Evolutionary conservation across 805 yeast species (phyloP).

Genomic region (Ogataea pilisensis): DNA sequence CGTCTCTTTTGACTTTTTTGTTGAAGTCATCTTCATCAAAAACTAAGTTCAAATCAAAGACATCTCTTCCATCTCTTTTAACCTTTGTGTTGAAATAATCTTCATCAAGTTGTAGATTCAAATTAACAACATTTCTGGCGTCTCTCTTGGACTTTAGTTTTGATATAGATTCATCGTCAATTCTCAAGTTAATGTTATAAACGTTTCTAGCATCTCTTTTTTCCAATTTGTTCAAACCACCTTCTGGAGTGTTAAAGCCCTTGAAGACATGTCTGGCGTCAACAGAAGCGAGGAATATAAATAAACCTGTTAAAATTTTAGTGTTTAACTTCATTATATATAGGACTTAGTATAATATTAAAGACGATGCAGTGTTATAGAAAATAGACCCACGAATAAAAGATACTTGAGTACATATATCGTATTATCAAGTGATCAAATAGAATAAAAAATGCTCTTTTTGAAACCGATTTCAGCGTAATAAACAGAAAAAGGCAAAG

Average conservation of each 20-base stretch:
- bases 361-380: too few relatives aligned
- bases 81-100: slow-evolving; percentile 5
- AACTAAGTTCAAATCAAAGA: slow-evolving; percentile 1
- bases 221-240: not conserved
- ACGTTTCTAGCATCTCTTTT: too few relatives aligned
- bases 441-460: too few relatives aligned
- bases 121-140: slow-evolving; percentile 18
- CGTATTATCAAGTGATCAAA: not conserved
- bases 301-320: not conserved
- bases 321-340: not conserved
- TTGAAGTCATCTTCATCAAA: slow-evolving; percentile 2
- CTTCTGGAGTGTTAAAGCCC: not conserved
- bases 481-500: not conserved
- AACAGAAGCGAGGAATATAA: not conserved
- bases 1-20: slow-evolving; percentile 24
- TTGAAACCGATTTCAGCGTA: not conserved
- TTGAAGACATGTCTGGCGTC: not conserved
- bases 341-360: too few relatives aligned
- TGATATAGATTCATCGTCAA: too few relatives aligned
- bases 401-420: too few relatives aligned
- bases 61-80: slow-evolving; percentile 7
- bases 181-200: too few relatives aligned
- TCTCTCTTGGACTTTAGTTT: not conserved
- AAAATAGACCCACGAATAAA: too few relatives aligned
- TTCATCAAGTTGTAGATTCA: too few relatives aligned